Conservation (phyloP, 345 rosid genomes). For the Raphanus raphanistrum region DNA sequence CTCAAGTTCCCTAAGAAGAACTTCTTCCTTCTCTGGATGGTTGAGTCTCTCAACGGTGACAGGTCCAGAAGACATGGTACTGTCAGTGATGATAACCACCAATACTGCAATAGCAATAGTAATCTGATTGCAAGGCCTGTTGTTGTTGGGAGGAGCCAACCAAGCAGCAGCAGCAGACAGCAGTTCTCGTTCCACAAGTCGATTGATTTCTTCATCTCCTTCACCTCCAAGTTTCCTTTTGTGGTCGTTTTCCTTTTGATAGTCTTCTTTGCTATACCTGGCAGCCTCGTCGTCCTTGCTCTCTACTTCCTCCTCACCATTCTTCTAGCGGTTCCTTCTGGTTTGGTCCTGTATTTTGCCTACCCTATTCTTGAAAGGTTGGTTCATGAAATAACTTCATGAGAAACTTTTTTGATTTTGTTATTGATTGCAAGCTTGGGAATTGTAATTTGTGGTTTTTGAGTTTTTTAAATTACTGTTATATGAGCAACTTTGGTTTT, state of each 20-base stretch:
- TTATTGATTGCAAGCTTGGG: constrained; percentile 18
- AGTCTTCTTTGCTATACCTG: neutral
- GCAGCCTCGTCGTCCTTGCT: neutral
- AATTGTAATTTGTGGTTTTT: constrained; percentile 29
- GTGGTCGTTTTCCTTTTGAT: neutral
- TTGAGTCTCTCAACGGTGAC: neutral
- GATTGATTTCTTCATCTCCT: neutral
- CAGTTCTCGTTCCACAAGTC: neutral
- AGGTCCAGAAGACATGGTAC: neutral
- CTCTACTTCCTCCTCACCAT: neutral
- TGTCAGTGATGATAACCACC: neutral
- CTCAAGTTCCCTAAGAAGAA: neutral
- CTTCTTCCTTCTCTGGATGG: neutral
- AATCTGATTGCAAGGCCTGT: neutral
- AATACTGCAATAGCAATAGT: neutral
- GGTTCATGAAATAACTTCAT: constrained; percentile 12
- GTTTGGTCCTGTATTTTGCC: neutral
- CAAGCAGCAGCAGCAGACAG: neutral
- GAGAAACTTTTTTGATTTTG: neutral
- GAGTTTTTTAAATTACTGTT: constrained; percentile 7
- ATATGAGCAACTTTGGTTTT: constrained; percentile 16
- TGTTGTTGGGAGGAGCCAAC: neutral
- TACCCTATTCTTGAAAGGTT: neutral
- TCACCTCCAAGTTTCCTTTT: neutral
- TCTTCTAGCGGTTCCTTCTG: neutral